Percentiles rank a stretch among this genome's conserved stretches.
Conservation (phyloP, 768 basidiomycete species). For the Lactarius pseudohatsudake region DNA sequence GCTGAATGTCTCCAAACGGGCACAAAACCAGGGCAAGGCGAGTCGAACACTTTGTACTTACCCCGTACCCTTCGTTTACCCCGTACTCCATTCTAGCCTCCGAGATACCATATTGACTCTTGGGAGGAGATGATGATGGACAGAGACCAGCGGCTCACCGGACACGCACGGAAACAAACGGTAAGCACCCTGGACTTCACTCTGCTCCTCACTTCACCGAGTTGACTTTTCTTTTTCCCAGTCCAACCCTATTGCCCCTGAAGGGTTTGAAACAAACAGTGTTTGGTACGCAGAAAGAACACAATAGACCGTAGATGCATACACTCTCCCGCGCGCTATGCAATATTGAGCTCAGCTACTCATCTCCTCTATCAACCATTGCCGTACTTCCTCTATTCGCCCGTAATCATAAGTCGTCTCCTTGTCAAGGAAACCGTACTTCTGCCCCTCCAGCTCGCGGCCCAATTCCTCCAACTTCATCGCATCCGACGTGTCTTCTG, state of each 20-base stretch:
- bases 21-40: constrained; percentile 92
- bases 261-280: constrained; percentile 69
- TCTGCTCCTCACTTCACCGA: not conserved
- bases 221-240: constrained; percentile 33
- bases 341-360: constrained; percentile 26
- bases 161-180: constrained; percentile 80
- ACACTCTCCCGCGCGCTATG: not conserved
- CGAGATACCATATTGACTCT: constrained; percentile 79
- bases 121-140: constrained; percentile 99
- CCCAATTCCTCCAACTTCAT: constrained; percentile 33
- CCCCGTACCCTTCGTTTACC: constrained; percentile 10
- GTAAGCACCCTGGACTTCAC: constrained; percentile 47
- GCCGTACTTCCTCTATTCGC: constrained; percentile 33
- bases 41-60: constrained; percentile 4
- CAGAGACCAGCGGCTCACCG: constrained; percentile 84
- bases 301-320: constrained; percentile 28
- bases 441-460: constrained; percentile 36
- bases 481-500: constrained; percentile 25
- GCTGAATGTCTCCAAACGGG: constrained; percentile 70
- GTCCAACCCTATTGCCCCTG: constrained; percentile 68
- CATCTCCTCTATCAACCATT: constrained; percentile 38
- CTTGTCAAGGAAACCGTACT: constrained; percentile 43
- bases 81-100: constrained; percentile 49
- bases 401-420: constrained; percentile 16
- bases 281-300: constrained; percentile 58